A percentile compares a stretch with the other conserved stretches of the same genome.
Conservation (phyloP, 108 stramenopile species). For the Conticribra guillardii region DNA sequence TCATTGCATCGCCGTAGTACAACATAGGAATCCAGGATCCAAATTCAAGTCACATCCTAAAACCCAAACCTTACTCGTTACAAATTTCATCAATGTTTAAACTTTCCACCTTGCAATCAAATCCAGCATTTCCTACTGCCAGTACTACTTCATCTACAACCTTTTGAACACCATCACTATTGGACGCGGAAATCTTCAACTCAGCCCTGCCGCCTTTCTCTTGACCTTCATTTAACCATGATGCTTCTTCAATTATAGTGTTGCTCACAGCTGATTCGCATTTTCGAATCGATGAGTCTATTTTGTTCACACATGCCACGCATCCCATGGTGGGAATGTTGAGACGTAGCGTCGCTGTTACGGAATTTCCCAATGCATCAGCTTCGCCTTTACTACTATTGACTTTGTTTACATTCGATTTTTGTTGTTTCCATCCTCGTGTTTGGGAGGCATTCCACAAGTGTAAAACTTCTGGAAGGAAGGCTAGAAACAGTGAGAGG, state of each 20-base stretch:
- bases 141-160: slow-evolving; percentile 29
- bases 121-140: slow-evolving; percentile 48
- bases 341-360: slow-evolving; percentile 44
- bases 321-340: slow-evolving; percentile 87
- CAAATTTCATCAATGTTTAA: too few species aligned
- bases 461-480: slow-evolving; percentile 74
- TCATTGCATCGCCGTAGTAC: too few species aligned
- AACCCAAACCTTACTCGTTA: too few species aligned
- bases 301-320: slow-evolving; percentile 84
- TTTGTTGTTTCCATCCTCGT: slow-evolving; percentile 3
- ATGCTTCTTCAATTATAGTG: slow-evolving; percentile 42
- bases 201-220: slow-evolving; percentile 57
- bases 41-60: too few species aligned
- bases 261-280: slow-evolving; percentile 31
- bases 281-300: slow-evolving; percentile 61
- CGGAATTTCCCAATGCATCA: neutral
- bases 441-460: slow-evolving; percentile 41
- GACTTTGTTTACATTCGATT: neutral
- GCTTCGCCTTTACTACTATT: neutral
- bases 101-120: slow-evolving; percentile 30
- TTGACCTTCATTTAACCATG: slow-evolving; percentile 56
- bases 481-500: slow-evolving; percentile 51
- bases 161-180: slow-evolving; percentile 37
- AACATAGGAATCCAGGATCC: too few species aligned
- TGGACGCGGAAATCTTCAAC: slow-evolving; percentile 23